Percentiles rank a stretch among this genome's conserved stretches.
Evolutionary conservation across 768 basidiomycete species (phyloP).

Genomic region (Xanthoconium stramineum): DNA sequence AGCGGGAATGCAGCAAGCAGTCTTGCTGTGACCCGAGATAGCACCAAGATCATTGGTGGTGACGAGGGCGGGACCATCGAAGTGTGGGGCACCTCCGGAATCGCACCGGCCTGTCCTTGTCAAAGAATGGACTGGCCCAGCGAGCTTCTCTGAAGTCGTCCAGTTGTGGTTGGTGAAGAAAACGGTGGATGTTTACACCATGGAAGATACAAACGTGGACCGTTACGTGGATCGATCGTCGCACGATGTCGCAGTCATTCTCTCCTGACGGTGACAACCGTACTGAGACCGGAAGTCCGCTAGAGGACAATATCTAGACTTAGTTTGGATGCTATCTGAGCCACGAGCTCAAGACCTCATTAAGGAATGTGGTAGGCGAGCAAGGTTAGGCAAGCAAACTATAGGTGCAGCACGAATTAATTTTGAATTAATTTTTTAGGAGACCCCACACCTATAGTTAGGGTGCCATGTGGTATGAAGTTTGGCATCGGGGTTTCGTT

Average conservation of each 20-base stretch:
- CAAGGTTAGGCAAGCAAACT: no score
- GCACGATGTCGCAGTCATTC: background rate
- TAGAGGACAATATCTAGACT: no score
- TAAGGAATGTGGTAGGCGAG: no score
- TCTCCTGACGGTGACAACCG: background rate
- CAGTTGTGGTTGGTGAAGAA: background rate
- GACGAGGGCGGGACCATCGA: background rate
- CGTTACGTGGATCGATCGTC: background rate
- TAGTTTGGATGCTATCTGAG: no score
- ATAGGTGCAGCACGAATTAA: no score
- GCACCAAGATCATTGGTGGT: background rate
- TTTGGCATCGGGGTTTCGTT: no score
- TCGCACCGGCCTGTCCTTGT: background rate
- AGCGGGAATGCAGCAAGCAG: no score
- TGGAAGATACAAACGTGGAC: background rate
- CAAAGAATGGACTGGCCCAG: background rate
- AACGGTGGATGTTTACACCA: background rate
- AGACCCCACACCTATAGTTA: no score
- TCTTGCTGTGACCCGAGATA: conserved; percentile 2
- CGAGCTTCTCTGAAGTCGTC: background rate
- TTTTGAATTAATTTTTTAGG: no score
- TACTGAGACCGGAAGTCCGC: no score
- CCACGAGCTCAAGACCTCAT: no score
- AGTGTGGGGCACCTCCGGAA: conserved; percentile 1
- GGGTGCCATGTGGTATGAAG: no score